phyloP scores from a whole-genome alignment of 177 flowering plant genomes.

The Vitis hybrid region DNA sequence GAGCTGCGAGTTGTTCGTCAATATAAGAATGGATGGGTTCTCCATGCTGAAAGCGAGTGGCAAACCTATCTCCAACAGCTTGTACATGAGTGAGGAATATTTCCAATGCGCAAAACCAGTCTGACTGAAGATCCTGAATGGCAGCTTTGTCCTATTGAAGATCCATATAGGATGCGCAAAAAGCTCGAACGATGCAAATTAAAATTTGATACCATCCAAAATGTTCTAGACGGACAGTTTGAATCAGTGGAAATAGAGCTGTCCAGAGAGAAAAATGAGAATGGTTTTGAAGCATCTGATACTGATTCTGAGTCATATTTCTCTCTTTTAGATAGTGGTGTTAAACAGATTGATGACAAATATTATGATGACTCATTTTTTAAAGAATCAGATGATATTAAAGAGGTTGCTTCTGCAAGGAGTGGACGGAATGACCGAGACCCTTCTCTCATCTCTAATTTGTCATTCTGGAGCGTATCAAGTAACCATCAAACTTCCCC shows the following conservation, averaged over 20 bases:
- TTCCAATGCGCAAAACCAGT: constrained; percentile 55
- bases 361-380: constrained; percentile 53
- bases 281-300: constrained; percentile 52
- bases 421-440: constrained; percentile 74
- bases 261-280: constrained; percentile 45
- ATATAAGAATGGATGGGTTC: constrained; percentile 99
- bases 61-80: constrained; percentile 93
- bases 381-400: constrained; percentile 51
- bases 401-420: constrained; percentile 52
- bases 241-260: constrained; percentile 45
- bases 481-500: no score
- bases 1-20: constrained; percentile 95
- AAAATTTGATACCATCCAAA: constrained; percentile 71
- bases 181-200: constrained; percentile 85
- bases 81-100: constrained; percentile 94
- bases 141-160: constrained; percentile 99
- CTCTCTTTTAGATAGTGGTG: constrained; percentile 45
- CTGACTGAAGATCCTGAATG: constrained; percentile 68
- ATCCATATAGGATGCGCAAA: constrained; percentile 98
- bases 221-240: constrained; percentile 55
- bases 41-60: constrained; percentile 99
- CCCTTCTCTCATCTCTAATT: no score
- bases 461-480: no score
- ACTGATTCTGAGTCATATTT: constrained; percentile 57
- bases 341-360: constrained; percentile 44